Evolutionary conservation across 1,284 basidiomycete species (phyloP).

Genomic region (Tranzscheliella williamsii): DNA sequence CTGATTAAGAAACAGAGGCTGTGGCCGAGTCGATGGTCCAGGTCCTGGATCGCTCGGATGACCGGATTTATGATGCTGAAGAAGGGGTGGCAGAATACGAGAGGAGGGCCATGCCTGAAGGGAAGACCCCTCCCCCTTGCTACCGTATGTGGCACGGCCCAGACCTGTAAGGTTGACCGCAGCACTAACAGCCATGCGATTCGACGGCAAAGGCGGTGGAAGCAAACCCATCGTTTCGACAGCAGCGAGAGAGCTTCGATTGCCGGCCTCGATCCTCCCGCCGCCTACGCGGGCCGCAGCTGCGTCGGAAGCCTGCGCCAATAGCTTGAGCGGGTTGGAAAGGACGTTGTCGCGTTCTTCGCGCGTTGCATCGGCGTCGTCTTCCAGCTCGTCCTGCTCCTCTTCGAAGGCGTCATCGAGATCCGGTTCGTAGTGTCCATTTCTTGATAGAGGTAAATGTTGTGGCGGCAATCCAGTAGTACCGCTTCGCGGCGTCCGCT

Average conservation of each 20-base stretch:
- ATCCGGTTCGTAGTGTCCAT: slow-evolving; percentile 22
- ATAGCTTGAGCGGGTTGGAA: slow-evolving; percentile 46
- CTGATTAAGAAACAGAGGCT: slow-evolving; percentile 25
- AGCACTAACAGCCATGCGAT: slow-evolving; percentile 31
- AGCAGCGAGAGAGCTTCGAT: slow-evolving; percentile 23
- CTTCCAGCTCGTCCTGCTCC: slow-evolving; percentile 49
- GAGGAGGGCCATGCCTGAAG: slow-evolving; percentile 24
- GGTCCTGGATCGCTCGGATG: not conserved
- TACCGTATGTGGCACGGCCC: slow-evolving; percentile 26
- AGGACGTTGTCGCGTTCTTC: slow-evolving; percentile 46
- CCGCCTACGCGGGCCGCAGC: slow-evolving; percentile 37
- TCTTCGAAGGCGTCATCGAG: slow-evolving; percentile 40
- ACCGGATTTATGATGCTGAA: slow-evolving; percentile 6
- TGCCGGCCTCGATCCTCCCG: slow-evolving; percentile 25
- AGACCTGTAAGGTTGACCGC: slow-evolving; percentile 36
- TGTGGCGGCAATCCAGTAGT: slow-evolving; percentile 11
- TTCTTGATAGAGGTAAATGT: slow-evolving; percentile 16
- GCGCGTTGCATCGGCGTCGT: slow-evolving; percentile 34
- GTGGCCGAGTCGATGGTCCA: slow-evolving; percentile 1
- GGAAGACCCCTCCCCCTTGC: slow-evolving; percentile 13
- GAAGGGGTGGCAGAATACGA: slow-evolving; percentile 27
- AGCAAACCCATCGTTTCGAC: slow-evolving; percentile 49
- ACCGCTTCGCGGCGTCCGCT: slow-evolving; percentile 11
- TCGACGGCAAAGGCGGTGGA: slow-evolving; percentile 21
- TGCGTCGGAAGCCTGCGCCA: slow-evolving; percentile 48